A percentile compares a stretch with the other conserved stretches of the same genome.
phyloP scores from a whole-genome alignment of 1,284 basidiomycete genomes.

The Puccinia triticina region DNA sequence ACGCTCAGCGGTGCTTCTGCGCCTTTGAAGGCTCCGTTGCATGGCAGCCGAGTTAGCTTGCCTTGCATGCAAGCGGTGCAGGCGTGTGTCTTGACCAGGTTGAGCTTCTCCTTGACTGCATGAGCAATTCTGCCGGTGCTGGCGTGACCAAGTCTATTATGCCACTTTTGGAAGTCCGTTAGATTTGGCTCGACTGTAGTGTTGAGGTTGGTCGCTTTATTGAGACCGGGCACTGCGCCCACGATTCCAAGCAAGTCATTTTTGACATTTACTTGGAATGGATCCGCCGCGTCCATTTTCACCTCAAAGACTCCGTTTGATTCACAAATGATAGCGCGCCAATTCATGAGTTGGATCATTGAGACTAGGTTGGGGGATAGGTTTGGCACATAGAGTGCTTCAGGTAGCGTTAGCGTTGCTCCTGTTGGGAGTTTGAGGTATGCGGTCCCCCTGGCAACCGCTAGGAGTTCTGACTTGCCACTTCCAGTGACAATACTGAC shows the following conservation, averaged over 20 bases:
- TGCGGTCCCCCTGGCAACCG: not conserved
- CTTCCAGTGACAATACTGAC: not conserved
- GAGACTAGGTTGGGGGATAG: not conserved
- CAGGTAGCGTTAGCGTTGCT: not conserved
- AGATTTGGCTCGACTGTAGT: not conserved
- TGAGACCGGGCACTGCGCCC: not conserved
- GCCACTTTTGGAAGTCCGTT: not conserved
- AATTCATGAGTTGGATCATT: not conserved
- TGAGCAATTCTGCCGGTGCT: not conserved
- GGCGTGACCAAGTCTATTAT: conserved; percentile 3
- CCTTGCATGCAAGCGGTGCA: no score
- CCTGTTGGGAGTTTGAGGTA: not conserved
- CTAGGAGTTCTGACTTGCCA: not conserved
- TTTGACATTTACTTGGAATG: no score
- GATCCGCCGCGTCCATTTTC: not conserved
- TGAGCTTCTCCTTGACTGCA: no score
- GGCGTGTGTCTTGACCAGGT: no score
- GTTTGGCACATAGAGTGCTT: not conserved
- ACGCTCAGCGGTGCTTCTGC: not conserved
- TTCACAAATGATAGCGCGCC: not conserved
- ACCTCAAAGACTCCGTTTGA: not conserved
- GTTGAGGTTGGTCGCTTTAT: not conserved
- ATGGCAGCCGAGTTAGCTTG: no score
- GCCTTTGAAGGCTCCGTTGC: not conserved
- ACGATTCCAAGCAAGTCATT: no score